These are phyloP conservation scores for Alternaria alternata DNA, from an alignment of 2,329 filamentous ascomycete genomes.

Conservation along the genomic window DNA sequence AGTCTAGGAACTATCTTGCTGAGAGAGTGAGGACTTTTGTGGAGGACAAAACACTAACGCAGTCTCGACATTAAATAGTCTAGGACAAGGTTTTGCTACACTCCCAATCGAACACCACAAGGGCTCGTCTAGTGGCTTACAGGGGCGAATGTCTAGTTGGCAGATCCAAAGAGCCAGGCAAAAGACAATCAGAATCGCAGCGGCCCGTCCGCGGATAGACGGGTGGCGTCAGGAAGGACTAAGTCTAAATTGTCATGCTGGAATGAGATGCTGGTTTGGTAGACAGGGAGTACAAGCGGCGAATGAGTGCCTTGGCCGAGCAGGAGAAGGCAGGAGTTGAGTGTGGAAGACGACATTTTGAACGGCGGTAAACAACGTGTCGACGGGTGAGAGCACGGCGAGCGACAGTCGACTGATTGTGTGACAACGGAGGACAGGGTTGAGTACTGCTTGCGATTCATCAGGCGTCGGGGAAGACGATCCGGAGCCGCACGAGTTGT, in stretches of 20 bases:
- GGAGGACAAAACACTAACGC: constrained; percentile 28
- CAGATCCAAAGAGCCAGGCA: constrained; percentile 32
- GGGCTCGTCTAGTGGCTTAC: constrained; percentile 23
- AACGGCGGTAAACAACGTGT: constrained; percentile 39
- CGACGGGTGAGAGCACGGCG: constrained; percentile 25
- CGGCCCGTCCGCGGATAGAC: constrained; percentile 50
- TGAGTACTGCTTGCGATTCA: constrained; percentile 9
- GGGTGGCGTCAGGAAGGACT: constrained; percentile 37
- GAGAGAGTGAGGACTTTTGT: constrained; percentile 1
- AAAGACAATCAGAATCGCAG: constrained; percentile 42
- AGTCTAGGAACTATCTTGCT: not conserved
- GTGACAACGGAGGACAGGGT: constrained; percentile 29
- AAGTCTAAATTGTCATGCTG: constrained; percentile 31
- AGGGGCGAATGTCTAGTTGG: constrained; percentile 34
- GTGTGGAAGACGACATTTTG: constrained; percentile 16
- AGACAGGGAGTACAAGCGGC: constrained; percentile 29
- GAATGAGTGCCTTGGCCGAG: constrained; percentile 24
- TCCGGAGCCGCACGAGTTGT: constrained; percentile 21
- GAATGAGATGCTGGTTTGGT: constrained; percentile 37
- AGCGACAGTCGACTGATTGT: constrained; percentile 24
- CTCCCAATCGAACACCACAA: constrained; percentile 5
- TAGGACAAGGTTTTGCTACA: constrained; percentile 13
- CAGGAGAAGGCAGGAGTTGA: constrained; percentile 12
- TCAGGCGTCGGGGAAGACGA: constrained; percentile 26
- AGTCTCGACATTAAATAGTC: constrained; percentile 41